Evolutionary conservation across 345 rosid genomes (phyloP).

Genomic region (Arabis alpina): DNA sequence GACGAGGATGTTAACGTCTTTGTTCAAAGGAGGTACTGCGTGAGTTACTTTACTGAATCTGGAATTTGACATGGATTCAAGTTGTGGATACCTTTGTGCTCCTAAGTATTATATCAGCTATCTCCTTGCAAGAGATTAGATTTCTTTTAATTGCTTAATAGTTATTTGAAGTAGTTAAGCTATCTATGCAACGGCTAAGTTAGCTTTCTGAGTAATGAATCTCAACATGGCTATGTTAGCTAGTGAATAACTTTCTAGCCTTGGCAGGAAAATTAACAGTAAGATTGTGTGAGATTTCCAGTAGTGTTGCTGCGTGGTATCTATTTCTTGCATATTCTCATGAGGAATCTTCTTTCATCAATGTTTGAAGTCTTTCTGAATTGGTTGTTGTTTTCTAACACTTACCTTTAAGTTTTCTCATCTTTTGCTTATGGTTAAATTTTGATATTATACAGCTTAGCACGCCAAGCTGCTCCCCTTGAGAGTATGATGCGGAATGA

Average conservation of each 20-base stretch:
- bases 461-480: conserved; percentile 72
- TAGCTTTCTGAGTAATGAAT: conserved; percentile 17
- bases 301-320: conserved; percentile 7
- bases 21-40: conserved; percentile 77
- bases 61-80: conserved; percentile 25
- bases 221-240: conserved; percentile 18
- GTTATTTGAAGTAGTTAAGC: conserved; percentile 11
- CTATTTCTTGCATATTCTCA: conserved; percentile 8
- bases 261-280: conserved; percentile 12
- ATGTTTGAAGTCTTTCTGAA: conserved; percentile 6
- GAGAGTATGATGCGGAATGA: conserved; percentile 82
- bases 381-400: conserved; percentile 3
- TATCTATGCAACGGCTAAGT: background rate
- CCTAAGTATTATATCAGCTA: background rate
- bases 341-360: background rate
- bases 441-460: conserved; percentile 57
- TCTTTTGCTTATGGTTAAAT: conserved; percentile 5
- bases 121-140: background rate
- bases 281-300: conserved; percentile 17
- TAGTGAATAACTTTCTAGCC: conserved; percentile 9
- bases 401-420: background rate
- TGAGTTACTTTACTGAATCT: conserved; percentile 22
- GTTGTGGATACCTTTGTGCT: conserved; percentile 18
- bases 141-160: conserved; percentile 12
- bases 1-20: conserved; percentile 77